A percentile compares a stretch with the other conserved stretches of the same genome.
These are phyloP conservation scores for Rhodotorula sp. DNA, from an alignment of 1,284 basidiomycete species.

Conservation along the genomic window DNA sequence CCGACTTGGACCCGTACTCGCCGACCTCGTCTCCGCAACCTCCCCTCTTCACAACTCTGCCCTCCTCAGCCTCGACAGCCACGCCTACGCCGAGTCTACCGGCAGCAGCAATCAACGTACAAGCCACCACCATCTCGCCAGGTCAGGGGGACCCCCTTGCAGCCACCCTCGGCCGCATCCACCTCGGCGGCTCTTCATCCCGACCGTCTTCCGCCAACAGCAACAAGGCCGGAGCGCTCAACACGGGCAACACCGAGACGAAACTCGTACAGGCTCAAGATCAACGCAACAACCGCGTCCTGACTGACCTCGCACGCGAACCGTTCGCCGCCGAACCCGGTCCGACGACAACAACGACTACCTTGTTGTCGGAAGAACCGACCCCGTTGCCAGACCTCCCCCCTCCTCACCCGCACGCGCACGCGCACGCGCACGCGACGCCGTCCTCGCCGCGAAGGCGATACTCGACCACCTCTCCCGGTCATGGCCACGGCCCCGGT, in stretches of 20 bases:
- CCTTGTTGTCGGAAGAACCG: not conserved
- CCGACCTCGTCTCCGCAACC: slow-evolving; percentile 1
- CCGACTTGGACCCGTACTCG: slow-evolving; percentile 26
- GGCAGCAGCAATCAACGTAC: not conserved
- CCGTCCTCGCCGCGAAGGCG: not conserved
- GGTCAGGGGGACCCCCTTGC: slow-evolving; percentile 11
- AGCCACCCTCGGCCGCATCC: not conserved
- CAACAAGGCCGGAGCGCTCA: too few species aligned
- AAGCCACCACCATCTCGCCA: not conserved
- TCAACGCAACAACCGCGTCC: slow-evolving; percentile 7
- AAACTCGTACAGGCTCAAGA: slow-evolving; percentile 9
- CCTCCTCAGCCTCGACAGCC: not conserved
- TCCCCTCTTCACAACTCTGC: slow-evolving; percentile 1
- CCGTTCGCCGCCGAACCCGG: slow-evolving; percentile 6
- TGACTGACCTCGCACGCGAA: slow-evolving; percentile 19
- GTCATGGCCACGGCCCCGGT: too few species aligned
- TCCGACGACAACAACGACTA: not conserved
- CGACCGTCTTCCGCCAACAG: not conserved
- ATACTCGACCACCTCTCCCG: not conserved
- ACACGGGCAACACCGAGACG: not conserved
- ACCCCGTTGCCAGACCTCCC: not conserved
- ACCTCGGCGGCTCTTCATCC: not conserved
- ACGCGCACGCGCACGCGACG: not conserved
- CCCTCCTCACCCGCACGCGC: not conserved
- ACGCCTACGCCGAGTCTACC: not conserved